A percentile compares a stretch with the other conserved stretches of the same genome.
phyloP scores from a whole-genome alignment of 2,329 filamentous ascomycete species.

The Fusarium sp. region DNA sequence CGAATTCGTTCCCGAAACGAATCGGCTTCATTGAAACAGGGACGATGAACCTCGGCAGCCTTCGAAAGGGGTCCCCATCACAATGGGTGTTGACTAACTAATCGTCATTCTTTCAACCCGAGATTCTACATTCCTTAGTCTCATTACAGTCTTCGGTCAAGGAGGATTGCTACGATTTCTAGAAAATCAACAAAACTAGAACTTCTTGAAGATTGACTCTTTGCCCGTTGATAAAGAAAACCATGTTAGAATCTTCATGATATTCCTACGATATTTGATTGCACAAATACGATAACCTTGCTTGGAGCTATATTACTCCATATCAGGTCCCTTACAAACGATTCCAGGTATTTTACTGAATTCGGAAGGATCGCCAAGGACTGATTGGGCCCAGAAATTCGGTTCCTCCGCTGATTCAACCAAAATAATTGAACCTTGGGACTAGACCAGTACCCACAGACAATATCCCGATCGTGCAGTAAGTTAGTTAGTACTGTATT shows the following conservation, averaged over 20 bases:
- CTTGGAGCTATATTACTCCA: neutral
- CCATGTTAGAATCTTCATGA: neutral
- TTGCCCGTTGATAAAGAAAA: neutral
- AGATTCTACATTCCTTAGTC: neutral
- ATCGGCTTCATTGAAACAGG: constrained; percentile 6
- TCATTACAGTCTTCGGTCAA: neutral
- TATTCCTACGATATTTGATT: neutral
- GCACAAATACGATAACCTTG: neutral
- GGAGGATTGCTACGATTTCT: neutral
- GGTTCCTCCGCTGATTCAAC: constrained; percentile 8
- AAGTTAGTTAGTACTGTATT: neutral
- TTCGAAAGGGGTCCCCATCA: too few relatives aligned
- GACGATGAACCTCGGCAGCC: neutral
- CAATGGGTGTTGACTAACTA: neutral
- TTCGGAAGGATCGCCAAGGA: neutral
- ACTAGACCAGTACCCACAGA: neutral
- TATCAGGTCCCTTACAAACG: neutral
- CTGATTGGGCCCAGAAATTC: constrained; percentile 8
- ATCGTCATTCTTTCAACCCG: neutral
- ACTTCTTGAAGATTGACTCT: neutral
- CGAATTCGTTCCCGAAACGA: constrained; percentile 13
- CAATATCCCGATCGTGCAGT: constrained; percentile 6
- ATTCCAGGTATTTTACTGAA: neutral
- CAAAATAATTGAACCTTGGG: neutral
- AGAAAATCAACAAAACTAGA: constrained; percentile 1